Base-by-base conservation (phyloP, 1,284 basidiomycete species). In the Rhodotorula sp. region DNA sequence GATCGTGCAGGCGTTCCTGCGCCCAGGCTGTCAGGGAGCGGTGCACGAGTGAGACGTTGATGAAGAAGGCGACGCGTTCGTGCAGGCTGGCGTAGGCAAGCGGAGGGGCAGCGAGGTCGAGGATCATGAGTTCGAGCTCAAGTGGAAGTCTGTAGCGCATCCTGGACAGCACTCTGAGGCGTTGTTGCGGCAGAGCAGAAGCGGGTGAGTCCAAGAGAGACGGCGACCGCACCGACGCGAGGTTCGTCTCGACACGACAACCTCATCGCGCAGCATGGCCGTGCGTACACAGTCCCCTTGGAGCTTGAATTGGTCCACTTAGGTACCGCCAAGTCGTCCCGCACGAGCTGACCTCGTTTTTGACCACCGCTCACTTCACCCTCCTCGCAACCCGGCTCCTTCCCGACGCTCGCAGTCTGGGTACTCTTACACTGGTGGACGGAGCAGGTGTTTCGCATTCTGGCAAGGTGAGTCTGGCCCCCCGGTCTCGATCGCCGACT, bases 391-490 rank as follows among this genome's bases (percentile, higher is more conserved):
- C 18, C 46, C 18, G 15, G 18, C 48, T 21, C 26, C 8, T 7
- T 15, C 7, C 16, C 7, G 2, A 16, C 29, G 23, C 57, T 3
- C 23, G 23, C 75, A 86, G 86, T 85, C 85, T 74, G 89, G 89
- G 69, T 90, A 86, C 83, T 86, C 88, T 71, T 88, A 86, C 81
- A 84, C 85, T 72, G 89, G 89, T 80, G 89, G 89, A 79, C 89
- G 89, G 79, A 90, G 92, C 77, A 87, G 92, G 79, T 97, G 94
- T 84, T 95, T 95, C 82, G 85, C 87, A 10, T 92, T 91, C 83
- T 97, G 94, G 93, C 92, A 95, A 80, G 91, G 78, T 78, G 23
- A n/a, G 74, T 21, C 14, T 26, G 39, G 18, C 10, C 7, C 39
- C 5, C 1, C 5, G 8, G 12, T 23, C 23, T 23, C 34, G 26